Evolutionary conservation across 495 filamentous ascomycete species (phyloP).

Genomic region (Trichocladium uniseriatum): DNA sequence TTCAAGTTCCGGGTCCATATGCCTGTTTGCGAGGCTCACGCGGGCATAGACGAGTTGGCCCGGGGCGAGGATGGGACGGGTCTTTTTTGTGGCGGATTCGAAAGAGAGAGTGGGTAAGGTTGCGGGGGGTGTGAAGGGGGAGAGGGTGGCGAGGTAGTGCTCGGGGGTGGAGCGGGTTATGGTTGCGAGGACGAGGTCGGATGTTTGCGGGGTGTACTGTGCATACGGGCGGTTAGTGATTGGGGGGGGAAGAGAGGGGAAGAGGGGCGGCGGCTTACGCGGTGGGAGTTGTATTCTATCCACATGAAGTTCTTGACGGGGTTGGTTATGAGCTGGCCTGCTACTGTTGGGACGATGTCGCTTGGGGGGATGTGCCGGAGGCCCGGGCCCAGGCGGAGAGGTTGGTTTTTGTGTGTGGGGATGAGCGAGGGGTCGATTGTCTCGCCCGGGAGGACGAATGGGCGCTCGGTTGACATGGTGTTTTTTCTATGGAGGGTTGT

Average conservation of each 20-base stretch:
- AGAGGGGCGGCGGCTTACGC: slow-evolving; percentile 40
- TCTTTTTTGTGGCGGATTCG: slow-evolving; percentile 85
- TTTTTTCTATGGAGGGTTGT: too few relatives aligned
- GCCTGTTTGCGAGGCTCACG: slow-evolving; percentile 59
- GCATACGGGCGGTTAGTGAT: too few relatives aligned
- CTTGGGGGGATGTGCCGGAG: slow-evolving; percentile 63
- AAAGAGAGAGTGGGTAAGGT: slow-evolving; percentile 81
- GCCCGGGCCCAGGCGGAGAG: slow-evolving; percentile 79
- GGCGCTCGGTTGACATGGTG: slow-evolving; percentile 40
- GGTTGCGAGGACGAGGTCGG: slow-evolving; percentile 79
- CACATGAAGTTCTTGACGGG: slow-evolving; percentile 68
- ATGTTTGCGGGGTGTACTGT: slow-evolving; percentile 70
- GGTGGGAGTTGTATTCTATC: slow-evolving; percentile 59
- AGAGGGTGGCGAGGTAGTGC: slow-evolving; percentile 53
- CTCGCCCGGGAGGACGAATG: slow-evolving; percentile 74
- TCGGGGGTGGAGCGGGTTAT: slow-evolving; percentile 67
- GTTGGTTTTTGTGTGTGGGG: slow-evolving; percentile 51
- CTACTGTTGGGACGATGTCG: slow-evolving; percentile 62
- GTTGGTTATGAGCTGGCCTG: slow-evolving; percentile 72
- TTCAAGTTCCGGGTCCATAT: slow-evolving; percentile 82
- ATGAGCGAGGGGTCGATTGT: slow-evolving; percentile 54
- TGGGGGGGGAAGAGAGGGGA: slow-evolving; percentile 5
- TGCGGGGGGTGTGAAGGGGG: slow-evolving; percentile 61
- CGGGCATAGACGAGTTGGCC: slow-evolving; percentile 84
- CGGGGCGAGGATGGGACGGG: slow-evolving; percentile 61